Evolutionary conservation across 139 green algal genomes (phyloP), one percentile per base, ranked within the genome.

Genomic region (Chlorella sorokiniana): DNA sequence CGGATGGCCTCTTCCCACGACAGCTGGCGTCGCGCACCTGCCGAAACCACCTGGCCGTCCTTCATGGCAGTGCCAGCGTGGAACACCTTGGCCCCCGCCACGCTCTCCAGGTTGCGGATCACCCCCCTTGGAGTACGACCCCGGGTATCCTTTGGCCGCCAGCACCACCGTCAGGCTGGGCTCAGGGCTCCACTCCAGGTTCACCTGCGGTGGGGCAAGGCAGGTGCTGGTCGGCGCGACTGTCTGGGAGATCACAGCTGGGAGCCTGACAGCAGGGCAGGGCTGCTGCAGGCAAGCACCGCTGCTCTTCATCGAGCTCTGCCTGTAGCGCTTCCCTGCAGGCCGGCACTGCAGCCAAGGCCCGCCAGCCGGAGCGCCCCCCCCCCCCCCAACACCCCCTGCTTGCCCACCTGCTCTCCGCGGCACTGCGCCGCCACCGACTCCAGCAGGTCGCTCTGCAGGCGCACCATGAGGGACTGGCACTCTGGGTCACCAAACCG

Each of bases 401-500:
- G n/a, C n/a, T n/a, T 23, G 6, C 67, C 9, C 54, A 78, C 64
- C 40, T 82, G 69, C 77, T 83, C 59, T 10, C 88, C 88, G 27
- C 83, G 54, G 45, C 81, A 80, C 56, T 92, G 89, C 25, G 76
- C 62, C 64, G 94, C 65, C 41, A 99, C 85, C 7, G 91, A 77
- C 9, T 95, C 87, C 35, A 95, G 83, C 52, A 99, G 89, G 89
- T 99, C 96, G 5, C 78, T 89, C 84, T 96, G 82, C 70, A 97
- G 85, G 0, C 97, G 88, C 79, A 94, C 90, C 93, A 99, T 98
- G 16, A 99, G 89, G 4, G 84, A 89, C 88, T 99, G 95, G 90
- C 96, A 99, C 91, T 99, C 96, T 27, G 96, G 96, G 89, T 99
- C 96, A 9, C 96, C 96, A 84, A 99, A 99, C 1, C 96, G 88